Evolutionary conservation across 1,284 basidiomycete genomes (phyloP), one percentile per base, ranked within the genome.

Genomic region (Bjerkandera adusta): DNA sequence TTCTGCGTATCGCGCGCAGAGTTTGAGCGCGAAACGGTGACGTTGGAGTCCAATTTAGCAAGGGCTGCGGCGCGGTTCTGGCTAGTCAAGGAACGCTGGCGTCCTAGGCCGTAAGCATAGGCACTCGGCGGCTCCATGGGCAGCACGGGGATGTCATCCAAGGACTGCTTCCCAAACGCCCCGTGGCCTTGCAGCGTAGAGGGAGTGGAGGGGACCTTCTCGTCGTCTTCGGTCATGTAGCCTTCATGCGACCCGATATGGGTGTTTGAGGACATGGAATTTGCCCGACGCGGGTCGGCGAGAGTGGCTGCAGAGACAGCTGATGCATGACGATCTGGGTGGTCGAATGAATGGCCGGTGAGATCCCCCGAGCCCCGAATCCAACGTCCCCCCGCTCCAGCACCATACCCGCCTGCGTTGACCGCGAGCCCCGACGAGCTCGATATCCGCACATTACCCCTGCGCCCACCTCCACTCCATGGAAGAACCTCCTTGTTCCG

Each of bases 51-150:
- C 25, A 64, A 53, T 29, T 49, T 50, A 12, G 59, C 58, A 8
- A 64, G 53, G 5, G 62, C 57, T 36, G 56, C 44, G 6, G 60
- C 57, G 21, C 56, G 57, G 38, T 53, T 55, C 45, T 58, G 58
- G 33, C 48, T 55, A 7, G 51, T 43, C 25, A 51, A 47, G n/a
- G 43, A 36, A 13, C 27, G 18, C 8, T 40, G 39, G 29, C 41
- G 36, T 13, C 20, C 24, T 27, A 37, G 15, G 42, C 36, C 6
- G 49, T 15, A 18, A 35, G 33, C 10, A 30, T 44, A 21, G 21
- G 44, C 12, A 24, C 11, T 6, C 18, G 29, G 41, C 5, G 41
- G 38, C n/a, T 32, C 38, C 27, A 42, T 29, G n/a, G 38, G 43
- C n/a, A 41, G 20, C 5, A 15, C n/a, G 2, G 49, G 45, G 10